A percentile compares a stretch with the other conserved stretches of the same genome.
Conservation (phyloP, 2,329 filamentous ascomycete species). For the Phialemoniopsis sp. region DNA sequence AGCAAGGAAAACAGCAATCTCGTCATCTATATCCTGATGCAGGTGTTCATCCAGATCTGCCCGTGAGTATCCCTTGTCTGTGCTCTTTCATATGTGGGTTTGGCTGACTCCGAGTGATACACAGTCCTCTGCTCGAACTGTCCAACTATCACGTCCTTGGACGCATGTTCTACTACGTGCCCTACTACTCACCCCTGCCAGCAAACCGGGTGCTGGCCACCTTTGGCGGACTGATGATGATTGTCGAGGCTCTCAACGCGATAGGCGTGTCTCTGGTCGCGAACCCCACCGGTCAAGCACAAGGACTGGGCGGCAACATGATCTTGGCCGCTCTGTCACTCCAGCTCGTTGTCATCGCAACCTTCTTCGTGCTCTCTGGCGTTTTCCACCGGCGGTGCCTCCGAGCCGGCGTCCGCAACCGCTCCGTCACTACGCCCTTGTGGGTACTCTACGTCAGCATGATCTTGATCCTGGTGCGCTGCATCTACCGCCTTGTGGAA, state of each 20-base stretch:
- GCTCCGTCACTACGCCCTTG: conserved; percentile 18
- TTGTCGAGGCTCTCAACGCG: conserved; percentile 43
- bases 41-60: conserved; percentile 32
- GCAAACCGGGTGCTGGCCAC: conserved; percentile 35
- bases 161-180: conserved; percentile 57
- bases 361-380: conserved; percentile 37
- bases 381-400: conserved; percentile 37
- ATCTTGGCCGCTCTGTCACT: conserved; percentile 36
- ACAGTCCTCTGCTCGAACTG: conserved; percentile 55
- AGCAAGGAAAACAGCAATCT: conserved; percentile 12
- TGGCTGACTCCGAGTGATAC: neutral
- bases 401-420: conserved; percentile 9
- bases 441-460: conserved; percentile 37
- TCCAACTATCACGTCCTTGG: conserved; percentile 61
- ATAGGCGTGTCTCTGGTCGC: conserved; percentile 34
- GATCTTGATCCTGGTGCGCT: conserved; percentile 39
- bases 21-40: conserved; percentile 22
- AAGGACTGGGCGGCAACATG: conserved; percentile 27
- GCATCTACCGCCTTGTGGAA: conserved; percentile 44
- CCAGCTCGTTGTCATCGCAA: conserved; percentile 40
- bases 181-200: conserved; percentile 49
- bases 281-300: conserved; percentile 23
- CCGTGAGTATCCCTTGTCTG: conserved; percentile 23
- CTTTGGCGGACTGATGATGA: conserved; percentile 38
- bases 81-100: too few species aligned